Conservation (phyloP, 2,329 filamentous ascomycete species). For the Cercospora sesami region DNA sequence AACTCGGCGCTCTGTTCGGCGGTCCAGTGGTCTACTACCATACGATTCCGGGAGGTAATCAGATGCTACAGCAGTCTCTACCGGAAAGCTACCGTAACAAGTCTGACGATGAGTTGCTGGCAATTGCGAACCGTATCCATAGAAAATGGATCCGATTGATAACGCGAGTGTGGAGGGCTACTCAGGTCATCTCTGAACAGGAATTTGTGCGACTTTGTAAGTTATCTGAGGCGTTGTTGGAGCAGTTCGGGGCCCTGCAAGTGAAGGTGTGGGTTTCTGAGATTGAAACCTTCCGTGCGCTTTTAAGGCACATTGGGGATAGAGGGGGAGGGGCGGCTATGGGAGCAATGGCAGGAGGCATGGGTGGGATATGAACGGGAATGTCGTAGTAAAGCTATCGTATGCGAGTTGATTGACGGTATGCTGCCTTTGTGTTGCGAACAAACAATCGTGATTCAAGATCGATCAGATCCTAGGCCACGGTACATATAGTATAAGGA, state of each 20-base stretch:
- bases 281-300: not conserved
- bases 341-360: no score
- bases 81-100: not conserved
- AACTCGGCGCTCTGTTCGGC: no score
- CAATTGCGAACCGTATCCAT: not conserved
- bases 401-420: not conserved
- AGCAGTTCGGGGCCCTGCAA: not conserved
- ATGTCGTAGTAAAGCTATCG: not conserved
- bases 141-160: not conserved
- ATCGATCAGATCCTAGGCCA: not conserved
- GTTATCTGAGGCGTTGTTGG: not conserved
- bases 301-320: not conserved
- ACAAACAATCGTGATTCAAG: not conserved
- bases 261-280: not conserved
- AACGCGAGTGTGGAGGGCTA: not conserved
- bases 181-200: not conserved
- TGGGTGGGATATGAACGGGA: not conserved
- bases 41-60: no score
- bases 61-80: no score
- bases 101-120: not conserved
- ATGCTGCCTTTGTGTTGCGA: not conserved
- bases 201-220: not conserved
- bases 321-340: not conserved
- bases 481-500: not conserved
- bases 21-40: no score